Conservation (phyloP, 257 asterid species). For the Nicotiana knightiana region DNA sequence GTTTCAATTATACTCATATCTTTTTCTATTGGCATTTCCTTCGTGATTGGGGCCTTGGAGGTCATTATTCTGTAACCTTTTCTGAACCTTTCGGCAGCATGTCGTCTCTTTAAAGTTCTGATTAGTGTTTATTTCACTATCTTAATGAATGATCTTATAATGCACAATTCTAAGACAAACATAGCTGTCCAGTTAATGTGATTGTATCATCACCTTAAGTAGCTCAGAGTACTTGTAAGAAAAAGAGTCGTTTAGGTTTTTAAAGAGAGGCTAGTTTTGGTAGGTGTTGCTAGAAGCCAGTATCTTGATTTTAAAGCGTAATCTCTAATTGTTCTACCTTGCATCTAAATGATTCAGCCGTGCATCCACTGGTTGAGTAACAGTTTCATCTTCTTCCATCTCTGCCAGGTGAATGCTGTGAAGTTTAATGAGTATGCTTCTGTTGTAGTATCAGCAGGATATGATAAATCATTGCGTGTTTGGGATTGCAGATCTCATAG, state of each 20-base stretch:
- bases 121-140: background rate
- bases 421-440: slow-evolving; percentile 76
- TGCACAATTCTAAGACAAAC: background rate
- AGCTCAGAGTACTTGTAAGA: background rate
- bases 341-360: background rate
- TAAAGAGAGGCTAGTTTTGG: background rate
- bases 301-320: background rate
- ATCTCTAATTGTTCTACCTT: background rate
- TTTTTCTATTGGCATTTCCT: background rate
- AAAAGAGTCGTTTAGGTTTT: background rate
- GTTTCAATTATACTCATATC: background rate
- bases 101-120: background rate
- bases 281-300: background rate
- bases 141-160: background rate
- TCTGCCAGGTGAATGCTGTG: slow-evolving; percentile 77
- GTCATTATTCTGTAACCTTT: background rate
- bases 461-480: slow-evolving; percentile 84
- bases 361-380: background rate
- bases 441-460: slow-evolving; percentile 89
- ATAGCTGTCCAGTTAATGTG: background rate
- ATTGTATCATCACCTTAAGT: background rate
- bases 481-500: slow-evolving; percentile 99
- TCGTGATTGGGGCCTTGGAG: background rate
- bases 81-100: background rate
- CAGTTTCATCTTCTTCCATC: slow-evolving; percentile 12